Percentiles rank a stretch among this genome's conserved stretches.
Conservation (phyloP, 2,329 filamentous ascomycete genomes). For the Cytospora leucostoma region DNA sequence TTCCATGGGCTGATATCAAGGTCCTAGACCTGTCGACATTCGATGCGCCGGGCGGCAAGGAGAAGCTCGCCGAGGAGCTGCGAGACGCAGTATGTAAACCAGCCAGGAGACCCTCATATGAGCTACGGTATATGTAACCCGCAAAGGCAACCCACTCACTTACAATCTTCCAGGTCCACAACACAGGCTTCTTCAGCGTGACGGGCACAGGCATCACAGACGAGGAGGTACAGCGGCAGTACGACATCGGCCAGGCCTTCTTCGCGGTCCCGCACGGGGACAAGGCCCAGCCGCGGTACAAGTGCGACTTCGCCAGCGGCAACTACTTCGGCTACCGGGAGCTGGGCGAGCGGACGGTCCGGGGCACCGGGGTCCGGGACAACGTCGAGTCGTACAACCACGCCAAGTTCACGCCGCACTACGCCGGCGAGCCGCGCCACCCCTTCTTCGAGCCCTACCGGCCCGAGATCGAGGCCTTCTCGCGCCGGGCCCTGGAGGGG, state of each 20-base stretch:
- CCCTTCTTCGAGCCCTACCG: slow-evolving; percentile 43
- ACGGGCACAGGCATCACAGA: slow-evolving; percentile 55
- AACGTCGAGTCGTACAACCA: slow-evolving; percentile 58
- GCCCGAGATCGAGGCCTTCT: slow-evolving; percentile 53
- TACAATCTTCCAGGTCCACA: slow-evolving; percentile 30
- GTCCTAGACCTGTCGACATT: slow-evolving; percentile 54
- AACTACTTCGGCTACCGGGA: slow-evolving; percentile 52
- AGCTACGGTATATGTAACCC: background rate
- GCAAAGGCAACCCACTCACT: background rate
- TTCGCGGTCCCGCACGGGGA: slow-evolving; percentile 52
- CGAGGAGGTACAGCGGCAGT: slow-evolving; percentile 55
- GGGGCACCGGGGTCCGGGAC: slow-evolving; percentile 39
- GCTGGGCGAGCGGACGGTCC: slow-evolving; percentile 39
- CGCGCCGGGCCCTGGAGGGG: slow-evolving; percentile 41
- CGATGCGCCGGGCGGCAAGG: slow-evolving; percentile 51
- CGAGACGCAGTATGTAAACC: slow-evolving; percentile 46
- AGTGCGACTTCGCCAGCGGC: slow-evolving; percentile 44
- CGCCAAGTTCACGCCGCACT: slow-evolving; percentile 49
- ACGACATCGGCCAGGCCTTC: slow-evolving; percentile 55
- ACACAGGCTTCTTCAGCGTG: slow-evolving; percentile 54
- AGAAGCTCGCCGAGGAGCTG: slow-evolving; percentile 52
- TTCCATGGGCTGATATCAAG: slow-evolving; percentile 54
- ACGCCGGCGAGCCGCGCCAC: slow-evolving; percentile 40
- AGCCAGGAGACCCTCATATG: slow-evolving; percentile 27
- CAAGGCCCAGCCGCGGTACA: slow-evolving; percentile 48